Evolutionary conservation across 192 early-diverging fungal genomes (phyloP).

Genomic region (Gorgonomyces haynaldii): DNA sequence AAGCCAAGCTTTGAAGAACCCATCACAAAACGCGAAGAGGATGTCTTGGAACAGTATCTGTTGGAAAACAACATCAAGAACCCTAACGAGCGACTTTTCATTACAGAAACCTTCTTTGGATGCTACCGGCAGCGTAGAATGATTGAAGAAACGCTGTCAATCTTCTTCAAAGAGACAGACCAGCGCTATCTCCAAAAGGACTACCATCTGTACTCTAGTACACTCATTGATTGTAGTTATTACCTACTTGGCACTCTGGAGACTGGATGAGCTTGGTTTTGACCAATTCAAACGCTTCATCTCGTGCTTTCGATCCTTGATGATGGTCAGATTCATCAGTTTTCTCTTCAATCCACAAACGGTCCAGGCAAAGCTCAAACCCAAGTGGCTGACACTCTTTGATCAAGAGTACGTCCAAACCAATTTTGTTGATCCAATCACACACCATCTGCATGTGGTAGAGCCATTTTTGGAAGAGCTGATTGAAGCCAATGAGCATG

Average conservation of each 20-base stretch:
- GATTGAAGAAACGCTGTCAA: too few relatives aligned
- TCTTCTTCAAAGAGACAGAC: too few relatives aligned
- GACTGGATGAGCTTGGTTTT: conserved; percentile 28
- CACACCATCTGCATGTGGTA: conserved; percentile 13
- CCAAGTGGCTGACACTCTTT: conserved; percentile 20
- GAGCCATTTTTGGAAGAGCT: conserved; percentile 18
- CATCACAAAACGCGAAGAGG: too few relatives aligned
- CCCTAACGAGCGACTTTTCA: too few relatives aligned
- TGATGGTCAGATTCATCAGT: conserved; percentile 25
- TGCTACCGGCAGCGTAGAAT: too few relatives aligned
- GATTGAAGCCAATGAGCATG: conserved; percentile 13
- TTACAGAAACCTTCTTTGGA: too few relatives aligned
- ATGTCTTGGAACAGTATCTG: too few relatives aligned
- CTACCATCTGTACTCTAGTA: too few relatives aligned
- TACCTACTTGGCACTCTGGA: conserved; percentile 30
- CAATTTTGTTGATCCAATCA: conserved; percentile 23
- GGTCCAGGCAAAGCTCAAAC: conserved; percentile 16
- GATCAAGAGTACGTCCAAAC: conserved; percentile 19
- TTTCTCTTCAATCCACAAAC: conserved; percentile 33
- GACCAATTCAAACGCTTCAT: conserved; percentile 18
- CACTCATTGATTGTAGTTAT: too few relatives aligned
- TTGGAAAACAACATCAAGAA: too few relatives aligned
- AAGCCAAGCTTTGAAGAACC: too few relatives aligned
- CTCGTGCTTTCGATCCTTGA: conserved; percentile 17
- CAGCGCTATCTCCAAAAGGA: too few relatives aligned